Base-by-base conservation (phyloP, 1,139 yeast genomes). In the Candida smagusa region DNA sequence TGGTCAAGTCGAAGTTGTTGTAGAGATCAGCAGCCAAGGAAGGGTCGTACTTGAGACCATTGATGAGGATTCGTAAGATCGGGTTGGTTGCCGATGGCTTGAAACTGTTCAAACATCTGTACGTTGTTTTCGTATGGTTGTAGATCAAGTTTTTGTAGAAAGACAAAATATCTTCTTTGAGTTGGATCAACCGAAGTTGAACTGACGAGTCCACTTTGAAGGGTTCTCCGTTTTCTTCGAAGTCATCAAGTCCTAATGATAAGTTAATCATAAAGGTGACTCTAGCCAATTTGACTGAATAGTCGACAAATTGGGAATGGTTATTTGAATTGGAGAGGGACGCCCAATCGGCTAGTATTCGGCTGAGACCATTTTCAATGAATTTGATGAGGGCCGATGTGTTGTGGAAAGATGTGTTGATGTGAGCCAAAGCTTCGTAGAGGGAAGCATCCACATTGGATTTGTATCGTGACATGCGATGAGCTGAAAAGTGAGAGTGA, bases 51-150 rank as follows among this genome's bases (percentile, higher is more conserved):
- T 56, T 49, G 9, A 79, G 66, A 22, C 85, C 65, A 37, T 75
- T 72, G 21, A 65, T 65, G 48, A 90, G 58, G 12, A 89, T 52
- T 31, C 73, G 58, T 22, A 88, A 54, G 1, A 76, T 72, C 0
- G 95, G 84, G 39, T 75, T 79, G 1, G 92, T 78, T 8, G 79
- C 62, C 1, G 77, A 65, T 0, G 84, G 78, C 45, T 81, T 74
- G 47, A 72, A 60, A 41, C 79, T 75, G 43, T 73, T 76, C 32
- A 89, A 63, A 19, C 85, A 81, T 49, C 95, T 69, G 58, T 85
- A 86, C 4, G 89, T 64, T 16, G 80, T 74, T 49, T 82, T 84
- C 34, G 74, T 57, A 52, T 84, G 77, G 38, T 70, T 73, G 2
- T 70, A 66, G 12, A 88, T 58, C 7, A 88, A 60, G 13, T 74